Evolutionary conservation across 1,284 basidiomycete genomes (phyloP).

Genomic region (Puccinia triticina): DNA sequence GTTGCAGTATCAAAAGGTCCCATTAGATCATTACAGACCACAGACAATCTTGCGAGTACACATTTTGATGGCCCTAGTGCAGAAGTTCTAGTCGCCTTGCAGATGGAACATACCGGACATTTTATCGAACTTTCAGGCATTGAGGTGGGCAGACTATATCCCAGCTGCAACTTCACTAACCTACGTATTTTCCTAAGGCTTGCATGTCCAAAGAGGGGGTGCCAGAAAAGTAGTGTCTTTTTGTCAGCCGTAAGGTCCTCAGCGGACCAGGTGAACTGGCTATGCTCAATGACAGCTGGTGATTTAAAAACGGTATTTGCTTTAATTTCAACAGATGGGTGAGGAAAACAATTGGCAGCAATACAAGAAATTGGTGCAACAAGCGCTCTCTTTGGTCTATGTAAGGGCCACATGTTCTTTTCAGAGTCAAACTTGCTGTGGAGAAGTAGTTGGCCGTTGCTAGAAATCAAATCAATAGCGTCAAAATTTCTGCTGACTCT

Average conservation of each 20-base stretch:
- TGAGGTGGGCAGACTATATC: not conserved
- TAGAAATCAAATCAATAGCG: not conserved
- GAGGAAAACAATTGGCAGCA: too few relatives aligned
- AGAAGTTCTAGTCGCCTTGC: not conserved
- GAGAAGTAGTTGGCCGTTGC: not conserved
- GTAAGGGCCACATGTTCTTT: not conserved
- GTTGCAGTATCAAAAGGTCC: conserved; percentile 1
- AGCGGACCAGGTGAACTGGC: not conserved
- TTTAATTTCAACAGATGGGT: not conserved
- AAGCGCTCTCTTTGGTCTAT: not conserved
- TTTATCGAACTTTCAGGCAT: not conserved
- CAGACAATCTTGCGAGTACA: not conserved
- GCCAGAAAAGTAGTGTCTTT: conserved; percentile 16
- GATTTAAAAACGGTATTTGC: not conserved
- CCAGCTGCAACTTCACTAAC: not conserved
- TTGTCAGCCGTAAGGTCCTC: not conserved
- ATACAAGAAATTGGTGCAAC: too few relatives aligned
- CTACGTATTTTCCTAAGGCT: not conserved
- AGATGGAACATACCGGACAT: not conserved
- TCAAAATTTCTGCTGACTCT: too few relatives aligned
- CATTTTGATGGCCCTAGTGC: not conserved
- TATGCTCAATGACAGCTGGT: not conserved
- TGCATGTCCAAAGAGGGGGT: conserved; percentile 14
- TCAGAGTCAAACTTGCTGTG: not conserved
- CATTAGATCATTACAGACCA: not conserved